Evolutionary conservation across 495 filamentous ascomycete genomes (phyloP), one percentile per base, ranked within the genome.

Genomic region (Platismatia glauca): DNA sequence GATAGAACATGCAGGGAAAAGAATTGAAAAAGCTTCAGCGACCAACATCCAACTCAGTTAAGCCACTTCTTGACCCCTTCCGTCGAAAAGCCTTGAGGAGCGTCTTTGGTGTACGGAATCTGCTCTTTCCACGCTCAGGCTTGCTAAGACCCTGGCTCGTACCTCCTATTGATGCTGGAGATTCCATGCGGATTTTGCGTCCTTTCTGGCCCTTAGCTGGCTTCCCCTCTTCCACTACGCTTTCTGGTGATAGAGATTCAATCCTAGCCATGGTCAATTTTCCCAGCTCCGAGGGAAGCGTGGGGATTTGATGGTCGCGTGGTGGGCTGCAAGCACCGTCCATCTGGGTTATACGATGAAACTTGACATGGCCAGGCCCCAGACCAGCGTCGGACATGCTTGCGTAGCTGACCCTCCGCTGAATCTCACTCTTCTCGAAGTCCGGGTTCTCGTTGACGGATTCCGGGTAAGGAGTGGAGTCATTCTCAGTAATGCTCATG

Each of bases 11-110:
- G 15, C 29, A 7, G 7, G 27, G 9, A 15, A 33, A 53, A 33
- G 27, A 53, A 33, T 33, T 33, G 15, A 20, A 29, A 33, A 31
- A 53, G 16, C 50, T 33, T 11, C 50, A 11, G 20, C 16, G 16
- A 29, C 24, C 16, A 4, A 34, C 9, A 15, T 22, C 7, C 37
- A 12, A 31, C 52, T 66, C 62, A 77, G 35, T 72, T 71, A 58
- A 81, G 80, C 29, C 77, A 70, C 41, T 67, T 77, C 38, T 74
- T 73, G 58, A 77, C 72, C 24, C 76, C 71, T 57, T 78, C 72
- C 29, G 72, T 74, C 57, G 78, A 68, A 53, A 71, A 29, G 72
- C 76, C 37, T 72, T 72, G 44, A 74, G 70, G 56, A 75, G 68
- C 55, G 63, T 69, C 24, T 73, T 71, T 0, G 73, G 69, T 59